phyloP scores from a whole-genome alignment of 2,329 filamentous ascomycete species.

The Trichoderma citrinoviride region DNA sequence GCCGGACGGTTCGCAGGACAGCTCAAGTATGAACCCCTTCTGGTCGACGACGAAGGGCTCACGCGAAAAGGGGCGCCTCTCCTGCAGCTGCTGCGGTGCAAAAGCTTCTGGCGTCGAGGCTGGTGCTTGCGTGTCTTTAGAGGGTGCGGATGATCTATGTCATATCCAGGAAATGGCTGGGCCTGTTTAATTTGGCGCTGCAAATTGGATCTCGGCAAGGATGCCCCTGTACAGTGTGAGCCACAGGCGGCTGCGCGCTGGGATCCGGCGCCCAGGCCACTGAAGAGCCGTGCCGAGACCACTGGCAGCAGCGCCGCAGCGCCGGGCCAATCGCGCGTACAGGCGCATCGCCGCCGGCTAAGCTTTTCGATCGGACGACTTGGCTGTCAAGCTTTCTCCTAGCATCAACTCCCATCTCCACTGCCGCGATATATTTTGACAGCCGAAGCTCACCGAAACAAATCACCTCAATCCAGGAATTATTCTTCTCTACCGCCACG shows the following conservation, averaged over 20 bases:
- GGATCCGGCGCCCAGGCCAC: neutral
- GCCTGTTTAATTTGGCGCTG: conserved; percentile 16
- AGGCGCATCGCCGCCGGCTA: conserved; percentile 10
- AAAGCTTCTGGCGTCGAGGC: conserved; percentile 1
- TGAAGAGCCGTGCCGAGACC: neutral
- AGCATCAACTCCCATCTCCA: conserved; percentile 9
- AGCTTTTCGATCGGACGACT: conserved; percentile 15
- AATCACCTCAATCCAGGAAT: neutral
- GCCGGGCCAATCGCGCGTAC: neutral
- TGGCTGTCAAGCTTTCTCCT: conserved; percentile 10
- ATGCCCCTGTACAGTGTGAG: conserved; percentile 17
- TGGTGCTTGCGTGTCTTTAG: conserved; percentile 22
- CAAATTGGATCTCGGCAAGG: conserved; percentile 1
- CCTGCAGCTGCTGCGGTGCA: neutral
- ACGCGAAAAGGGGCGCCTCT: neutral
- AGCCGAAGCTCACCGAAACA: neutral
- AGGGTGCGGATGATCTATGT: conserved; percentile 21
- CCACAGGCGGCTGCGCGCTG: neutral
- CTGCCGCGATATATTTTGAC: neutral
- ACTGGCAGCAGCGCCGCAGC: neutral
- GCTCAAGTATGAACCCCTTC: neutral
- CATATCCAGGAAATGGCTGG: conserved; percentile 11
- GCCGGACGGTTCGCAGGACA: neutral
- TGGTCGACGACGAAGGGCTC: neutral
- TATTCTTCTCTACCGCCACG: neutral